Conservation (phyloP, 176 grass and related monocot species). For the Oryza coarctata region DNA sequence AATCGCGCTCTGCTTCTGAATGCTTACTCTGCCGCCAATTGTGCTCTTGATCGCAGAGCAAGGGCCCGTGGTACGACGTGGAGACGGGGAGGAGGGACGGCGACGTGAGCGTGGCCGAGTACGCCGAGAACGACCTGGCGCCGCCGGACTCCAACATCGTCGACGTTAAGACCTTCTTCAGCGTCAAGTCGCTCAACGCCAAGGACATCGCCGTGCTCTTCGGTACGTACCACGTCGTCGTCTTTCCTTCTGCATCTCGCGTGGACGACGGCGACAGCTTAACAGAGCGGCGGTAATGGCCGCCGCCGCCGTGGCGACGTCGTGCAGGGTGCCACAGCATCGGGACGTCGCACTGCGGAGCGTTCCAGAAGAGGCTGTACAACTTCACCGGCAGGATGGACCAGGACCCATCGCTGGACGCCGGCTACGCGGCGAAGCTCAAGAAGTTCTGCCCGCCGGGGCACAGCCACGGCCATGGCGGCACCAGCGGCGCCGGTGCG, state of each 20-base stretch:
- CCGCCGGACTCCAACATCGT: conserved; percentile 70
- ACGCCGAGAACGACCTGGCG: conserved; percentile 55
- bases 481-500: background rate
- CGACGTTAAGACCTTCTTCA: conserved; percentile 69
- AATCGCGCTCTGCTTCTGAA: background rate
- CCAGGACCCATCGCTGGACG: conserved; percentile 53
- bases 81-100: conserved; percentile 64
- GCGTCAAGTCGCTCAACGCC: conserved; percentile 56
- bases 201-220: conserved; percentile 63
- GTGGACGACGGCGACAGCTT: conserved; percentile 1
- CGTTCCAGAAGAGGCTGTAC: conserved; percentile 61
- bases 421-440: conserved; percentile 39
- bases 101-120: conserved; percentile 44
- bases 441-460: conserved; percentile 43
- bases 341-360: conserved; percentile 53
- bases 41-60: conserved; percentile 29
- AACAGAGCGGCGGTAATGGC: background rate
- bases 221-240: conserved; percentile 11
- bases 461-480: background rate
- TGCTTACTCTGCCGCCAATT: background rate
- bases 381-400: conserved; percentile 61
- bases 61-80: conserved; percentile 50
- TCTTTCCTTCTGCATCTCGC: background rate
- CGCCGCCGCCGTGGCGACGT: background rate
- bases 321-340: conserved; percentile 57